These are phyloP conservation scores for Serpula lacrymans DNA, from an alignment of 768 basidiomycete species.

Conservation along the genomic window DNA sequence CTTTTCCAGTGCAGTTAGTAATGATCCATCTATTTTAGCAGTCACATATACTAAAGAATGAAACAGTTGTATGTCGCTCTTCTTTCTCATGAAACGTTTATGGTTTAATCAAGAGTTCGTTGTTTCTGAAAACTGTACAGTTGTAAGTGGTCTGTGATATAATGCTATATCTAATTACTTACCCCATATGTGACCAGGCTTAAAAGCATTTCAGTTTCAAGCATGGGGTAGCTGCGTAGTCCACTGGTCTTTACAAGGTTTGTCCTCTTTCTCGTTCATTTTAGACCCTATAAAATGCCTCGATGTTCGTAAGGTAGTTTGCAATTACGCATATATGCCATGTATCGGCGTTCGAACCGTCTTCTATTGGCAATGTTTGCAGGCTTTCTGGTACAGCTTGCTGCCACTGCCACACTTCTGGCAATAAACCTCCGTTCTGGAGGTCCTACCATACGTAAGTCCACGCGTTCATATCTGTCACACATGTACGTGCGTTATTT, in stretches of 20 bases:
- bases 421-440: conserved; percentile 4
- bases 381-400: conserved; percentile 6
- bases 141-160: conserved; percentile 1
- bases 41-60: conserved; percentile 15
- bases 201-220: conserved; percentile 26
- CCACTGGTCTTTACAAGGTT: conserved; percentile 30
- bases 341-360: conserved; percentile 24
- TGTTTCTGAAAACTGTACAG: background rate
- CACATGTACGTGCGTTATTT: too few relatives aligned
- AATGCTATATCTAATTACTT: background rate
- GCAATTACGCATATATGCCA: conserved; percentile 30
- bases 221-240: conserved; percentile 29
- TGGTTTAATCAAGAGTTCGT: conserved; percentile 22
- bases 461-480: too few relatives aligned
- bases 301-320: conserved; percentile 22
- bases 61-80: background rate
- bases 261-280: background rate
- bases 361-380: too few relatives aligned
- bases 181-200: conserved; percentile 10
- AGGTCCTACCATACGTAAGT: too few relatives aligned
- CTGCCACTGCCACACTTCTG: conserved; percentile 3
- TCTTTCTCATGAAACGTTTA: background rate
- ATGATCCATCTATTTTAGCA: conserved; percentile 9
- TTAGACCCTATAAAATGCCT: background rate
- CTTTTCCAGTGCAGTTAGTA: background rate